Percentiles rank a stretch among this genome's conserved stretches.
phyloP scores from a whole-genome alignment of 169 alveolate genomes.

The Plasmodium billcollinsi region DNA sequence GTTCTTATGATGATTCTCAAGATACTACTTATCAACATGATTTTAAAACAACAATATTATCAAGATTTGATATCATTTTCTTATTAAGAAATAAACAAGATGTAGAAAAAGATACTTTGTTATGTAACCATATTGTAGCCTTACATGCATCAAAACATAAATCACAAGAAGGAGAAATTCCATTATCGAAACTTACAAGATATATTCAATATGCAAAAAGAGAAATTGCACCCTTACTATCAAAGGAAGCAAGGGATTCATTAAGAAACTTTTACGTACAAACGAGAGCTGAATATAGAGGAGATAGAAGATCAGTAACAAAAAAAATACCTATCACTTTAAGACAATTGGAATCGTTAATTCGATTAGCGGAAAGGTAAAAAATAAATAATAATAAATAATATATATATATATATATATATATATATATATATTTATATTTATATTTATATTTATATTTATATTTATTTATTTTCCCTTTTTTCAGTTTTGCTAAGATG shows the following conservation, averaged over 20 bases:
- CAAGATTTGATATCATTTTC: slow-evolving; percentile 98
- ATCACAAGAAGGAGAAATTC: slow-evolving; percentile 74
- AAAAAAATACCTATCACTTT: slow-evolving; percentile 97
- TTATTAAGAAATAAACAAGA: slow-evolving; percentile 97
- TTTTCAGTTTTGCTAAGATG: slow-evolving; percentile 90
- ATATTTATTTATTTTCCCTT: slow-evolving; percentile 4
- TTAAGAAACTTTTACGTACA: slow-evolving; percentile 96
- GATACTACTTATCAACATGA: slow-evolving; percentile 98
- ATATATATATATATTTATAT: neutral
- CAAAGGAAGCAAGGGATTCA: slow-evolving; percentile 96
- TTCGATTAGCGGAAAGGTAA: slow-evolving; percentile 95
- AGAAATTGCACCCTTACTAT: slow-evolving; percentile 93
- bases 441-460: neutral
- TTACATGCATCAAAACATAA: slow-evolving; percentile 82
- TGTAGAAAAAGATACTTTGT: slow-evolving; percentile 91
- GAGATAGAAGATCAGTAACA: slow-evolving; percentile 88
- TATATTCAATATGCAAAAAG: slow-evolving; percentile 86
- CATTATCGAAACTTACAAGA: slow-evolving; percentile 81
- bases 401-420: neutral
- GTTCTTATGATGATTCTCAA: slow-evolving; percentile 97
- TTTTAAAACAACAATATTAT: slow-evolving; percentile 96
- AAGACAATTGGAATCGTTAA: slow-evolving; percentile 98
- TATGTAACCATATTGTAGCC: slow-evolving; percentile 84
- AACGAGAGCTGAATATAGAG: slow-evolving; percentile 91
- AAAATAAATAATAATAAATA: neutral